These are phyloP conservation scores for Fusarium robinianum DNA, from an alignment of 2,329 filamentous ascomycete genomes.

Conservation along the genomic window DNA sequence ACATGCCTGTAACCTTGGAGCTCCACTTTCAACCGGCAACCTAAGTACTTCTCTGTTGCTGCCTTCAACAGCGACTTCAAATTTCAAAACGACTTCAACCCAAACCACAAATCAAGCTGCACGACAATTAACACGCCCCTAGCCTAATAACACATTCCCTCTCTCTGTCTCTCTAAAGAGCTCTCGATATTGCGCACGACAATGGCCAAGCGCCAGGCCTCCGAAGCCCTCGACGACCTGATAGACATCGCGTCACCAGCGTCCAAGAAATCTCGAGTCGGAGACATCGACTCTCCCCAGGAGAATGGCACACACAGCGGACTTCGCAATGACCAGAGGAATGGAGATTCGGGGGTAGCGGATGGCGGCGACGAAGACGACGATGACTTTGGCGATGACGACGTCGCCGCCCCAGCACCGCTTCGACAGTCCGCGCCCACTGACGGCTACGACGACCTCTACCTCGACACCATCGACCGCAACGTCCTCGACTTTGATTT, in stretches of 20 bases:
- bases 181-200: slow-evolving; percentile 1
- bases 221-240: slow-evolving; percentile 63
- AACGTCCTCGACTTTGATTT: slow-evolving; percentile 96
- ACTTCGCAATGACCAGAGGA: slow-evolving; percentile 39
- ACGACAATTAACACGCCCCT: neutral
- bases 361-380: slow-evolving; percentile 39
- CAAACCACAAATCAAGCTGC: neutral
- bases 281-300: slow-evolving; percentile 49
- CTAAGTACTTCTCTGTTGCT: slow-evolving; percentile 5
- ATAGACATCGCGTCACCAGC: slow-evolving; percentile 59
- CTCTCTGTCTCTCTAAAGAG: neutral
- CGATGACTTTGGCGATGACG: slow-evolving; percentile 48
- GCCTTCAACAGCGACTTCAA: slow-evolving; percentile 23
- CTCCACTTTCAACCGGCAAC: slow-evolving; percentile 23
- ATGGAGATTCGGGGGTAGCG: slow-evolving; percentile 34
- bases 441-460: slow-evolving; percentile 91
- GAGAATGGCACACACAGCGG: slow-evolving; percentile 40
- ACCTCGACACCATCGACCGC: slow-evolving; percentile 95
- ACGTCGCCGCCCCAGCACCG: slow-evolving; percentile 43
- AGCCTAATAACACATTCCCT: neutral
- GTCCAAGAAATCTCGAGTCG: slow-evolving; percentile 61
- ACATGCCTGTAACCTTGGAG: slow-evolving; percentile 19
- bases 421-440: slow-evolving; percentile 71
- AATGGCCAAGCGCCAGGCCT: slow-evolving; percentile 62
- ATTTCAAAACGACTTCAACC: slow-evolving; percentile 14